Evolutionary conservation across 2,329 filamentous ascomycete species (phyloP).

Genomic region (Tolypocladium amazonense): DNA sequence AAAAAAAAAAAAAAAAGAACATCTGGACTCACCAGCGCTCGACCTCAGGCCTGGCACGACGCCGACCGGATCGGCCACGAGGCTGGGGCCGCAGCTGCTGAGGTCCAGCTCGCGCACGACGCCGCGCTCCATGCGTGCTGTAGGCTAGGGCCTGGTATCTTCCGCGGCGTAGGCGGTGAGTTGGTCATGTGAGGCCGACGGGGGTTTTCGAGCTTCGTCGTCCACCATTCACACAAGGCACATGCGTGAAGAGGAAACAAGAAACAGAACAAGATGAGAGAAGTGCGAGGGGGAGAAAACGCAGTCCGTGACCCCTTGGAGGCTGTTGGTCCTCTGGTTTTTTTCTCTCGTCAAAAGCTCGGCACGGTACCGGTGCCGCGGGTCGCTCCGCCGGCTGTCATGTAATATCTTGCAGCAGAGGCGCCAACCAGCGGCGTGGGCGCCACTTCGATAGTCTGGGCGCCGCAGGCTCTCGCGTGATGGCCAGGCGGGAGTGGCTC

Average conservation of each 20-base stretch:
- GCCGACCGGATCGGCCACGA: conserved; percentile 43
- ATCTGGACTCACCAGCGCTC: conserved; percentile 42
- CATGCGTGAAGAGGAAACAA: not conserved
- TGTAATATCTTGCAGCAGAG: not conserved
- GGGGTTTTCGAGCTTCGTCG: not conserved
- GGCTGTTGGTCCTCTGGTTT: not conserved
- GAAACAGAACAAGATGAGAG: not conserved
- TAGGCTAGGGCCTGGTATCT: not conserved
- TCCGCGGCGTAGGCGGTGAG: no score
- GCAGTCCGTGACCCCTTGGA: not conserved
- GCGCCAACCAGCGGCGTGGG: not conserved
- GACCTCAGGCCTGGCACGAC: conserved; percentile 47
- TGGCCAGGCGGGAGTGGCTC: not conserved
- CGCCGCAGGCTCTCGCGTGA: not conserved
- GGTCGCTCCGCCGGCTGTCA: not conserved
- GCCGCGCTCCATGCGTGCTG: conserved; percentile 13
- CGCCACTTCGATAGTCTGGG: not conserved
- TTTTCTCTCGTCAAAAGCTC: not conserved
- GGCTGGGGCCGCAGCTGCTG: conserved; percentile 33
- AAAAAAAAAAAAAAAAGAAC: no score
- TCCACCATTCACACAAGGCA: not conserved
- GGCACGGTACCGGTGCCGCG: not conserved
- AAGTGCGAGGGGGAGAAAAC: not conserved
- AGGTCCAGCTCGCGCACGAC: conserved; percentile 41
- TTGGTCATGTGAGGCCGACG: not conserved